A percentile compares a stretch with the other conserved stretches of the same genome.
phyloP scores from a whole-genome alignment of 2,329 filamentous ascomycete species.

The Phyllosticta citrichinensis region DNA sequence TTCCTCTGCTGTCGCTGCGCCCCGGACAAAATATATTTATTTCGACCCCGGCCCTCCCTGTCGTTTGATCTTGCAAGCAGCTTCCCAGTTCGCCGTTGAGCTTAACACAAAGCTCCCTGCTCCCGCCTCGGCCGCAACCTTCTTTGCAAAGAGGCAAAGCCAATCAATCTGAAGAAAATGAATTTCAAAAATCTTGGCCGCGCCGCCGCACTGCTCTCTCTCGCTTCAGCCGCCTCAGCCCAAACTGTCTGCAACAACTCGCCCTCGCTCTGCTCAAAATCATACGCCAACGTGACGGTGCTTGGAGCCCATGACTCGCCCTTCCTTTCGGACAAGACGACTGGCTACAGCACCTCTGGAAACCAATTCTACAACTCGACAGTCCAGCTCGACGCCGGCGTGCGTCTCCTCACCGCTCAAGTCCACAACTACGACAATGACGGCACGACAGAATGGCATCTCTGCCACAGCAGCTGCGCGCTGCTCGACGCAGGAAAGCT shows the following conservation, averaged over 20 bases:
- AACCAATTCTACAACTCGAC: conserved; percentile 64
- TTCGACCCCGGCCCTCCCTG: background rate
- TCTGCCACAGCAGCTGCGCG: conserved; percentile 57
- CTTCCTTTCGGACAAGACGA: conserved; percentile 54
- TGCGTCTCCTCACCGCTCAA: conserved; percentile 58
- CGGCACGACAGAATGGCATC: conserved; percentile 36
- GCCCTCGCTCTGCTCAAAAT: conserved; percentile 54
- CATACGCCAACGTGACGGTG: conserved; percentile 62
- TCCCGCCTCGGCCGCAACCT: background rate
- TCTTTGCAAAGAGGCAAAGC: background rate
- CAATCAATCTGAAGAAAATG: background rate
- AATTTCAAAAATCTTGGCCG: conserved; percentile 4
- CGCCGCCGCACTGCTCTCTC: conserved; percentile 4
- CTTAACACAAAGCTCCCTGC: background rate
- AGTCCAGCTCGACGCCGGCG: conserved; percentile 53
- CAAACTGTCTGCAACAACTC: conserved; percentile 61
- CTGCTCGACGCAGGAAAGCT: conserved; percentile 57
- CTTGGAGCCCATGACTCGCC: conserved; percentile 62
- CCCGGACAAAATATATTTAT: background rate
- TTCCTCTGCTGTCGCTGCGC: background rate
- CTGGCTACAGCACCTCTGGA: conserved; percentile 48
- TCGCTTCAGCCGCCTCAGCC: background rate
- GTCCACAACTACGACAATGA: conserved; percentile 45
- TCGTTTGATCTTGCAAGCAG: background rate
- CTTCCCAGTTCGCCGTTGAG: background rate